Conservation (phyloP, 345 rosid genomes). For the Firmiana major region DNA sequence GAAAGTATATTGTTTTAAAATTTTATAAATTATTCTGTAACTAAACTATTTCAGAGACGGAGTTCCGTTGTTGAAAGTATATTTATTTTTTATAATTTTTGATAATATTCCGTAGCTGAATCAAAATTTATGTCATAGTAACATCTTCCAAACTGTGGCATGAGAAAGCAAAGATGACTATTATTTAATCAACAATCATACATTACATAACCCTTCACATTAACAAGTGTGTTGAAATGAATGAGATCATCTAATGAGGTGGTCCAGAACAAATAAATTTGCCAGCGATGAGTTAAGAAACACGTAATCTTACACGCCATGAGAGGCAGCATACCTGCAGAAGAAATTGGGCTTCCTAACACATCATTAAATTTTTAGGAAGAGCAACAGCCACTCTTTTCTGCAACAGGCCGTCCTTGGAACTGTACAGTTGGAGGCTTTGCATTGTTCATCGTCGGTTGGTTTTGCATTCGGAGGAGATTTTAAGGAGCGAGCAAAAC, state of each 20-base stretch:
- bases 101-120: too few relatives aligned
- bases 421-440: constrained; percentile 57
- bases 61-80: too few relatives aligned
- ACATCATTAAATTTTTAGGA: constrained; percentile 25
- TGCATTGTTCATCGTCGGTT: constrained; percentile 55
- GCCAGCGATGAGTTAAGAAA: background rate
- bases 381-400: constrained; percentile 73
- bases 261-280: constrained; percentile 14
- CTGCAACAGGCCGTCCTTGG: constrained; percentile 63
- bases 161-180: constrained; percentile 8
- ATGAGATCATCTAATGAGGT: constrained; percentile 18
- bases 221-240: constrained; percentile 12
- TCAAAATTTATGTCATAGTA: too few relatives aligned
- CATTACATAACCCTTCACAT: constrained; percentile 21
- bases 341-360: background rate
- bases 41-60: too few relatives aligned
- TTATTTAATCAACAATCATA: constrained; percentile 14
- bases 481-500: background rate
- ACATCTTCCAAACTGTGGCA: background rate
- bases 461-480: constrained; percentile 39
- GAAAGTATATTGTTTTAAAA: too few relatives aligned
- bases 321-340: constrained; percentile 10
- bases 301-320: constrained; percentile 21
- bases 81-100: too few relatives aligned
- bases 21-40: too few relatives aligned